phyloP scores from a whole-genome alignment of 208 protist species.

The Leishmania martiniquensis region DNA sequence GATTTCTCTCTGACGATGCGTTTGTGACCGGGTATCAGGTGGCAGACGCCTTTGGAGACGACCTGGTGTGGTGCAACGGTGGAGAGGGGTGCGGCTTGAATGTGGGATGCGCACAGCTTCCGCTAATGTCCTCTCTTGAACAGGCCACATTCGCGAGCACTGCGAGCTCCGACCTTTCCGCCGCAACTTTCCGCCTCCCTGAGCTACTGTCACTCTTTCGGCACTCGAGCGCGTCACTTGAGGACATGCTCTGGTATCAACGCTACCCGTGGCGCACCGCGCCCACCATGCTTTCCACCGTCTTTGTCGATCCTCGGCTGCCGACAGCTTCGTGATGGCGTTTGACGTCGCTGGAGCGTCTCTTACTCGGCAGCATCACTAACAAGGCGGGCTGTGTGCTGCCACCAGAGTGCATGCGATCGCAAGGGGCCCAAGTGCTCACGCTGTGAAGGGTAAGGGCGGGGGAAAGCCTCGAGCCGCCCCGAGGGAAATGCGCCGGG shows the following conservation, averaged over 20 bases:
- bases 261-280: conserved; percentile 14
- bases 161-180: conserved; percentile 37
- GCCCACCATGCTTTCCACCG: conserved; percentile 26
- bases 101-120: neutral
- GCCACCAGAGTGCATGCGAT: neutral
- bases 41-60: conserved; percentile 49
- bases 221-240: conserved; percentile 36
- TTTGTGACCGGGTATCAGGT: conserved; percentile 58
- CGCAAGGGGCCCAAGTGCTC: neutral
- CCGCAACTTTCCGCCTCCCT: conserved; percentile 45
- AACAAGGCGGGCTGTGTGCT: too few species aligned
- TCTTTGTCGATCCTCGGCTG: conserved; percentile 29
- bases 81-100: conserved; percentile 9
- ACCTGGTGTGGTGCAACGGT: conserved; percentile 16
- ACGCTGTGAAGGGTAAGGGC: too few species aligned
- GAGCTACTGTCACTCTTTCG: conserved; percentile 50
- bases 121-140: conserved; percentile 7
- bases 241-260: conserved; percentile 36
- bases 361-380: too few species aligned
- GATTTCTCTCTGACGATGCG: conserved; percentile 39
- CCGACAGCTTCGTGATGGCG: neutral
- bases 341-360: neutral
- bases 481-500: neutral
- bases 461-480: too few species aligned
- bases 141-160: conserved; percentile 19